phyloP scores from a whole-genome alignment of 1,284 basidiomycete genomes.

The Trichosporon inkin region DNA sequence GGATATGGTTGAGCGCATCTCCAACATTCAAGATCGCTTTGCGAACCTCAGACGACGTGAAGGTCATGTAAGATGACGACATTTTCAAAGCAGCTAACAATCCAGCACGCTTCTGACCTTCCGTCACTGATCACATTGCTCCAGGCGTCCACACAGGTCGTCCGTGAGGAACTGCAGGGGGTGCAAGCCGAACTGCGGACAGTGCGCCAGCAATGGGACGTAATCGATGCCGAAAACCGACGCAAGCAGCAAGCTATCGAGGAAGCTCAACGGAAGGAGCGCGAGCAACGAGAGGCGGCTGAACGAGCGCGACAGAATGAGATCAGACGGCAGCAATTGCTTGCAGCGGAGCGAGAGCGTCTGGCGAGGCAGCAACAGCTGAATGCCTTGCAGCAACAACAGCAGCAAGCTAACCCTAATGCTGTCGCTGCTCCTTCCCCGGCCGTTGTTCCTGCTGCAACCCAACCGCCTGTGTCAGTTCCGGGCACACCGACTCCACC shows the following conservation, averaged over 20 bases:
- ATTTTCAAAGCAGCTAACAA: conserved; percentile 12
- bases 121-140: conserved; percentile 35
- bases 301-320: conserved; percentile 11
- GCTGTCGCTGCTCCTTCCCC: conserved; percentile 3
- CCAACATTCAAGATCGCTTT: conserved; percentile 31
- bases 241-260: conserved; percentile 24
- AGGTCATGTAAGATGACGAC: conserved; percentile 30
- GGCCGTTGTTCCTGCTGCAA: not conserved
- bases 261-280: conserved; percentile 15
- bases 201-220: conserved; percentile 6
- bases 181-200: conserved; percentile 26
- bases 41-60: conserved; percentile 29
- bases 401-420: not conserved
- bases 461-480: not conserved
- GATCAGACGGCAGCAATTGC: not conserved
- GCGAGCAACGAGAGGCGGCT: conserved; percentile 18
- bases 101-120: conserved; percentile 32
- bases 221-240: conserved; percentile 3
- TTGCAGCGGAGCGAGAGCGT: conserved; percentile 9
- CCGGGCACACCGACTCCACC: conserved; percentile 2
- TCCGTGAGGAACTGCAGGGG: conserved; percentile 31
- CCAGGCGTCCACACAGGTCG: conserved; percentile 25
- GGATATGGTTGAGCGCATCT: conserved; percentile 24
- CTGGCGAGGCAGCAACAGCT: conserved; percentile 10
- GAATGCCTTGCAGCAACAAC: conserved; percentile 8